Evolutionary conservation across 2,329 filamentous ascomycete genomes (phyloP), one percentile per base, ranked within the genome.

Genomic region (Aspergillus ibericus): DNA sequence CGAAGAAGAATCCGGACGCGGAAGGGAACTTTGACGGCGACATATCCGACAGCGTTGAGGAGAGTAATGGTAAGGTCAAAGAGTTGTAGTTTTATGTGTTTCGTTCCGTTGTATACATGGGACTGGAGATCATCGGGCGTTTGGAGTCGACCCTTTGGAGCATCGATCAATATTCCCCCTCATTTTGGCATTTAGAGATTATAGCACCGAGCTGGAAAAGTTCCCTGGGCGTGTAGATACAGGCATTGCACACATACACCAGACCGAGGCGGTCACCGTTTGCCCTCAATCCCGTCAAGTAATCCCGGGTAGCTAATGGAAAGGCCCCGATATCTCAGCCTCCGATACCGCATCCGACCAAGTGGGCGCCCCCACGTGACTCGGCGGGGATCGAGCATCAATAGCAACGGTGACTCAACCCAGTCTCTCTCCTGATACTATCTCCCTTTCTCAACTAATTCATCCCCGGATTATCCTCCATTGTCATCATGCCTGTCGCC

Each of bases 21-120:
- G 75, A 83, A 46, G 85, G 85, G 59, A 80, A 88, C 62, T 75
- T 78, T 58, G 85, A 88, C 53, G 87, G 85, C 6, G 84, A 74
- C 32, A 62, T 55, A 4, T 58, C 66, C 9, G 70, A 72, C n/a
- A 64, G 60, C 25, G 63, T 63, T 3, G 68, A 70, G 42, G 69
- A 71, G 32, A 67, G 66, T 16, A 27, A 60, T 50, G 58, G 56
- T 44, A 75, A 75, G 60, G 47, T 70, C 49, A 75, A 75, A 58
- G 65, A 58, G 53, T 59, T 73, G 53, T 75, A 72, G 58, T 50
- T 22, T 29, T 16, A 15, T 58, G 56, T 53, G 18, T 54, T 38
- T 52, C n/a, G 29, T 13, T 42, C 15, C 20, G 15, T 25, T 46
- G 20, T 47, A 25, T 29, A 47, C 22, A 25, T 47, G 42, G 42